Evolutionary conservation across 768 basidiomycete species (phyloP).

Genomic region (Phaeotremella skinneri): DNA sequence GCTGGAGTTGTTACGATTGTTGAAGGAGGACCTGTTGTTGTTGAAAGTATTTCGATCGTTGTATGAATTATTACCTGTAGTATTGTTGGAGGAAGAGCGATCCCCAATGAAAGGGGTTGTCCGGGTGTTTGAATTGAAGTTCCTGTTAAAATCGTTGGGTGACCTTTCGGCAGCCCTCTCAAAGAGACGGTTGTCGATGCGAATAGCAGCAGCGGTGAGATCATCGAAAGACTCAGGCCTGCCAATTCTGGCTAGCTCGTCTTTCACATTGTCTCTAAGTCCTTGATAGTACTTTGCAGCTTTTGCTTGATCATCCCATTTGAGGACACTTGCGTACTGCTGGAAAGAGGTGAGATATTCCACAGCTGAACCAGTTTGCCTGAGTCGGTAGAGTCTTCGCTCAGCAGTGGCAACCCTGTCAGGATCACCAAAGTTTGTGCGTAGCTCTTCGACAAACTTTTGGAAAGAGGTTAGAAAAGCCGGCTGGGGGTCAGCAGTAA

Average conservation of each 20-base stretch:
- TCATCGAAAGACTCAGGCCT: not conserved
- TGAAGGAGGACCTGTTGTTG: not conserved
- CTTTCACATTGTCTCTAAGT: constrained; percentile 2
- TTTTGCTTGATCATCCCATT: constrained; percentile 8
- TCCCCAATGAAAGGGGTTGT: not conserved
- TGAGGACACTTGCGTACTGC: constrained; percentile 7
- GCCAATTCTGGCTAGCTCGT: constrained; percentile 7
- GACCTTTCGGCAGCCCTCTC: not conserved
- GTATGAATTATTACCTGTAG: no score
- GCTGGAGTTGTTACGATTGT: not conserved
- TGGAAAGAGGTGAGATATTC: constrained; percentile 21
- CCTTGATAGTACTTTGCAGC: not conserved
- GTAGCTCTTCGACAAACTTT: constrained; percentile 9
- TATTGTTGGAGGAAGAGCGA: not conserved
- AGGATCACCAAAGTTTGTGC: constrained; percentile 20
- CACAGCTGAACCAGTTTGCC: constrained; percentile 16
- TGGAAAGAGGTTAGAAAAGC: not conserved
- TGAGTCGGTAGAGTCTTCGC: constrained; percentile 7
- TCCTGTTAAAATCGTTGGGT: not conserved
- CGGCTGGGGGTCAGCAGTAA: not conserved
- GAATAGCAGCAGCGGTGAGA: not conserved
- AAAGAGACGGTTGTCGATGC: constrained; percentile 2
- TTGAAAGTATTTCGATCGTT: not conserved
- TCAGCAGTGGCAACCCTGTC: constrained; percentile 26
- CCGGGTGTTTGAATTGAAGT: not conserved